phyloP scores from a whole-genome alignment of 129 eudicot species.

The Chrysanthemum makinoi region DNA sequence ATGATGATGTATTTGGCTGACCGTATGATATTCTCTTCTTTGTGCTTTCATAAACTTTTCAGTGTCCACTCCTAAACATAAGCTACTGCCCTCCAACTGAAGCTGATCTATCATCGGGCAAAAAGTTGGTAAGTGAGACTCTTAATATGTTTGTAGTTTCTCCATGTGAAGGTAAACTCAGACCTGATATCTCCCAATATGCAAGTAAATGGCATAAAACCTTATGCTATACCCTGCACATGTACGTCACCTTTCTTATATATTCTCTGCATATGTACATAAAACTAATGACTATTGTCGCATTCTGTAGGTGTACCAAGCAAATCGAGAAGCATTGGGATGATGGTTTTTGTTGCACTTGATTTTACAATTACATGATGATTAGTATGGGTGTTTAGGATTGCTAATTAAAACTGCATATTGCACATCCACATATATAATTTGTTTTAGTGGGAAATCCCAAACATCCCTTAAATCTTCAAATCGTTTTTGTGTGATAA shows the following conservation, averaged over 20 bases:
- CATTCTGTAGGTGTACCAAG: slow-evolving; percentile 38
- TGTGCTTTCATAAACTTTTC: slow-evolving; percentile 9
- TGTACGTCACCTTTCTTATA: too few relatives aligned
- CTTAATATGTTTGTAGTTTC: slow-evolving; percentile 1
- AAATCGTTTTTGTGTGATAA: too few relatives aligned
- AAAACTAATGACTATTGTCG: slow-evolving; percentile 5
- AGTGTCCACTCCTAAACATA: slow-evolving; percentile 82
- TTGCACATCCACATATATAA: too few relatives aligned
- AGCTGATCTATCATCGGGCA: slow-evolving; percentile 58
- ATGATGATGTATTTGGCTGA: too few relatives aligned
- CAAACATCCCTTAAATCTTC: too few relatives aligned
- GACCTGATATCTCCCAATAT: background rate
- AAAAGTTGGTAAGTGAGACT: slow-evolving; percentile 58
- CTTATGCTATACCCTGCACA: background rate
- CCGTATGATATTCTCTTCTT: too few relatives aligned
- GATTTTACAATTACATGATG: too few relatives aligned
- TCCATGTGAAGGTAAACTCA: background rate
- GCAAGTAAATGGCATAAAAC: slow-evolving; percentile 20
- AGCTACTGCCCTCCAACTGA: slow-evolving; percentile 76
- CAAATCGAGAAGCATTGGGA: too few relatives aligned
- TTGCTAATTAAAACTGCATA: too few relatives aligned
- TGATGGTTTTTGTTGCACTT: too few relatives aligned
- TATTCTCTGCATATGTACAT: slow-evolving; percentile 5
- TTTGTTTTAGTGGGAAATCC: too few relatives aligned
- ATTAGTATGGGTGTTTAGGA: too few relatives aligned